Evolutionary conservation across 1,284 basidiomycete species (phyloP).

Genomic region (Puccinia hordei): DNA sequence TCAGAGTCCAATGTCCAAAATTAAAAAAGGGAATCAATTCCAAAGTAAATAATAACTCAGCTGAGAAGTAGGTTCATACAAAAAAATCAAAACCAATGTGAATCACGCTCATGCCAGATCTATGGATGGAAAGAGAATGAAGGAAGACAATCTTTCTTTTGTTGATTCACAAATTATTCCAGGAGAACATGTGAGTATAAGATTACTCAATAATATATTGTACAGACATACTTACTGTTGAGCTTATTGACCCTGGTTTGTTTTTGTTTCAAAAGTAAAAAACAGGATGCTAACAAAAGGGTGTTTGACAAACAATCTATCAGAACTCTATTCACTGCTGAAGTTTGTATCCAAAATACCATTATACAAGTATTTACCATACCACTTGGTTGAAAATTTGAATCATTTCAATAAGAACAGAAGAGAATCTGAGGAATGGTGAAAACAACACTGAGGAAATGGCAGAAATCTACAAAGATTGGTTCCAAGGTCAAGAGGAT

Average conservation of each 20-base stretch:
- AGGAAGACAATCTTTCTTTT: not conserved
- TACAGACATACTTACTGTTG: no score
- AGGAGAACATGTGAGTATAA: not conserved
- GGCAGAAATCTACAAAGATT: not conserved
- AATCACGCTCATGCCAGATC: no score
- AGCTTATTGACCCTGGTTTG: no score
- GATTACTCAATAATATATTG: not conserved
- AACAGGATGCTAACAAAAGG: not conserved
- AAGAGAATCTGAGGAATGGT: not conserved
- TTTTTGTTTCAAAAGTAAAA: no score
- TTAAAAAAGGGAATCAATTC: no score
- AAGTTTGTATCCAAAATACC: not conserved
- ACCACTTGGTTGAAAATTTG: not conserved
- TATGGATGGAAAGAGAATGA: not conserved
- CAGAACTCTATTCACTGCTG: not conserved
- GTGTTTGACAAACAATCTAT: not conserved
- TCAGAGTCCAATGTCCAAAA: no score
- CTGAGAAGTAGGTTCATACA: no score
- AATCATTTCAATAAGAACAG: not conserved
- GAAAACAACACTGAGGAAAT: not conserved
- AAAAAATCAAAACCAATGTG: no score
- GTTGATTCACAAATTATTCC: not conserved
- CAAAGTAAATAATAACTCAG: no score
- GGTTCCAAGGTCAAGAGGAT: not conserved
- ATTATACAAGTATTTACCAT: no score